Conservation (phyloP, 805 yeast genomes). For the Candida namnaoensis region DNA sequence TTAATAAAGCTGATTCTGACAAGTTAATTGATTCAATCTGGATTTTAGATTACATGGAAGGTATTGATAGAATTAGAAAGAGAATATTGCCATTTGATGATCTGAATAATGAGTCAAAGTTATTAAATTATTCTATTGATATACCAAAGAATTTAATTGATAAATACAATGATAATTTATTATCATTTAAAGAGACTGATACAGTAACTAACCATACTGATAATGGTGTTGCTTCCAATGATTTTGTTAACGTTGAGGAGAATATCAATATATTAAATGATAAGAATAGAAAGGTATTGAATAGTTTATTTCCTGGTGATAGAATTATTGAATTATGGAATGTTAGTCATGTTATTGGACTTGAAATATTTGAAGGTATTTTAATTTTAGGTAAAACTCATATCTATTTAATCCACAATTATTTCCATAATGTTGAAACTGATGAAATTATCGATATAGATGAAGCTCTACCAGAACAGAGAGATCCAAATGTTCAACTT, state of each 20-base stretch:
- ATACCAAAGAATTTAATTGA: constrained; percentile 25
- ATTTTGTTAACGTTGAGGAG: constrained; percentile 11
- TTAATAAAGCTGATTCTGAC: constrained; percentile 1
- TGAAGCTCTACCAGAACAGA: constrained; percentile 50
- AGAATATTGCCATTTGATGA: constrained; percentile 49
- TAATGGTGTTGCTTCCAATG: no score
- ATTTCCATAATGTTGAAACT: constrained; percentile 42
- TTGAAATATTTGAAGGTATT: constrained; percentile 70
- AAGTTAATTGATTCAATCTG: constrained; percentile 22
- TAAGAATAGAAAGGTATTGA: constrained; percentile 63
- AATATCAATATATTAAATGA: constrained; percentile 38
- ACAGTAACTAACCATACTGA: no score
- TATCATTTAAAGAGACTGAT: no score
- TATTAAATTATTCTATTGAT: constrained; percentile 29
- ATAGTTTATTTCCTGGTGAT: constrained; percentile 64
- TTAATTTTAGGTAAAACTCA: constrained; percentile 60
- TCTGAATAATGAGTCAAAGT: constrained; percentile 29
- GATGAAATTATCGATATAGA: constrained; percentile 55
- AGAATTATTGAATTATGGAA: constrained; percentile 67
- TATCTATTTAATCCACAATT: constrained; percentile 62
- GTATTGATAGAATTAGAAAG: constrained; percentile 57
- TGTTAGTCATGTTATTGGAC: constrained; percentile 64
- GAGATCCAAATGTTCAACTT: constrained; percentile 65
- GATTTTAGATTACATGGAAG: constrained; percentile 62
- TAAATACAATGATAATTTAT: no score